Evolutionary conservation across 2,329 filamentous ascomycete species (phyloP), one percentile per base, ranked within the genome.

Genomic region (Claviceps pusilla): DNA sequence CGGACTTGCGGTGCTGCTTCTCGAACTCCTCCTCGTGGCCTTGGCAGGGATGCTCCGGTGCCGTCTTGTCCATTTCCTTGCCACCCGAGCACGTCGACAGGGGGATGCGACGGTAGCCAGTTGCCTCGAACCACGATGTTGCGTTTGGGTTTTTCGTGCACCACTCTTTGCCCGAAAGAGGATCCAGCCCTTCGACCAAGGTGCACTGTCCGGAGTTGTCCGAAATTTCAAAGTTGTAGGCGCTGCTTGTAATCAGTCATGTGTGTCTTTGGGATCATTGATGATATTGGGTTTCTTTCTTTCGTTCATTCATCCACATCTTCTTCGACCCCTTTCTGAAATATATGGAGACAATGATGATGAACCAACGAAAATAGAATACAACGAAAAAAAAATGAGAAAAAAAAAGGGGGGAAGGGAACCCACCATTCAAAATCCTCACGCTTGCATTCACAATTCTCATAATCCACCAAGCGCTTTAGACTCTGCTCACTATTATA

Each of bases 221-320:
- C 67, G 87, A 80, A 49, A 86, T 80, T 66, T 97, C 84, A 68
- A 81, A 98, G 69, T 98, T 98, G 76, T 89, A 98, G 66, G 94
- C 91, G 70, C 88, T 93, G 59, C 33, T 9, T 2, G 24, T 50
- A 16, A 6, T 55, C 33, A 55, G 54, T 50, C 24, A 48, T 52
- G 4, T 35, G n/a, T 24, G 4, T 43, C 19, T 11, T 11, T 5
- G 24, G 50, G 10, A 12, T 11, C 24, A 2, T 24, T 24, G 24
- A 24, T 24, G 24, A 24, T 24, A 24, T 24, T 3, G 3, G 24
- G 24, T 39, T 39, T 39, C 35, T 39, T 4, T 39, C 11, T 12
- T 39, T 39, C 7, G 1, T 35, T 10, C 33, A 7, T 10, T 19
- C 41, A 24, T 24, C 41, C 7, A 19, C n/a, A 19, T 2, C 19